A percentile compares a stretch with the other conserved stretches of the same genome.
Conservation (phyloP, 164 flowering plant genomes). For the Liriodendron chinense region DNA sequence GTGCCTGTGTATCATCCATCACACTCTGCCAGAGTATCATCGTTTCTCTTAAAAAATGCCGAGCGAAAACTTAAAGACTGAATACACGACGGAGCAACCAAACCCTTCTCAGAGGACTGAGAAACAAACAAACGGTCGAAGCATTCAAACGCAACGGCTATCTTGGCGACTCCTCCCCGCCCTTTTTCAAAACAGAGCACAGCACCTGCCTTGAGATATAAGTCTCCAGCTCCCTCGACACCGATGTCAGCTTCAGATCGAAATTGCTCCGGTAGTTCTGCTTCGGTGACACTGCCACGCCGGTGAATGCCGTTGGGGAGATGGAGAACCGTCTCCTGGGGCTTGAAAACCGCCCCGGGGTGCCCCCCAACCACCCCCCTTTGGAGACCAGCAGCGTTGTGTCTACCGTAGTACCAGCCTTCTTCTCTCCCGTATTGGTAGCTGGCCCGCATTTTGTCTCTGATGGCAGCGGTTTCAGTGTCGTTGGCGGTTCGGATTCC, state of each 20-base stretch:
- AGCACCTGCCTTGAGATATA: constrained; percentile 84
- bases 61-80: not conserved
- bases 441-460: constrained; percentile 74
- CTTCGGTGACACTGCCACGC: constrained; percentile 43
- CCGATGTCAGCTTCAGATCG: constrained; percentile 83
- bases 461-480: constrained; percentile 68
- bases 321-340: constrained; percentile 80
- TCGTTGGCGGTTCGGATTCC: not conserved
- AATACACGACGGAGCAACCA: not conserved
- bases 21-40: too few species aligned
- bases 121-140: constrained; percentile 29
- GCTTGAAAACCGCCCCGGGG: constrained; percentile 61
- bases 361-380: constrained; percentile 32
- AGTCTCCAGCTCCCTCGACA: constrained; percentile 82
- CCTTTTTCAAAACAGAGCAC: constrained; percentile 63
- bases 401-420: constrained; percentile 14
- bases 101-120: constrained; percentile 64
- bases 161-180: constrained; percentile 59
- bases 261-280: constrained; percentile 66
- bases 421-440: constrained; percentile 30
- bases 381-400: constrained; percentile 37
- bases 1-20: too few species aligned
- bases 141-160: constrained; percentile 8
- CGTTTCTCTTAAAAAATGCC: too few species aligned
- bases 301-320: constrained; percentile 42